Conservation (phyloP, 257 asterid species). For the Solanum sparsipilum region DNA sequence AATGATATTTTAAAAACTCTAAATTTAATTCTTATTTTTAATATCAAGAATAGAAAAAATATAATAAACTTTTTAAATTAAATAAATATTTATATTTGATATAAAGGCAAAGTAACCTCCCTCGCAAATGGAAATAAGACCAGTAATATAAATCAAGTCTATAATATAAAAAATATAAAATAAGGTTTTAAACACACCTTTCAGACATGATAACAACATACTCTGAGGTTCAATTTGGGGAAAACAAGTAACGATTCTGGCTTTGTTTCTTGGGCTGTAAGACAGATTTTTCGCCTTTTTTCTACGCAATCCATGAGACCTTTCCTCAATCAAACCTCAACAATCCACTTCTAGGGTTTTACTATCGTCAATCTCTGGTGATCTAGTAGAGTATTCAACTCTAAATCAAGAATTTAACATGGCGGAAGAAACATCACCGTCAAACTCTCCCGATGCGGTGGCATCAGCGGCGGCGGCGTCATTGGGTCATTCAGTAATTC, state of each 20-base stretch:
- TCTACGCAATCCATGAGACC: background rate
- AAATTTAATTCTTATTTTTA: too few species aligned
- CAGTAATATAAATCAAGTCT: too few species aligned
- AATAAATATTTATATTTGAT: too few species aligned
- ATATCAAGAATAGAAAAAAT: too few species aligned
- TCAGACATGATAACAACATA: background rate
- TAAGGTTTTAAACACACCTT: background rate
- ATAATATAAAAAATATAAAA: background rate
- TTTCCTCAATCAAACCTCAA: background rate
- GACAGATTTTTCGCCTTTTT: background rate
- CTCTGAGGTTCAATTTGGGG: background rate
- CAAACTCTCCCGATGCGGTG: conserved; percentile 9
- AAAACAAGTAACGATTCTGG: background rate
- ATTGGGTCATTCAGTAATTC: conserved; percentile 67
- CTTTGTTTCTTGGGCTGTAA: background rate
- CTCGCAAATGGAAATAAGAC: background rate
- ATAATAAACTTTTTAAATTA: too few species aligned
- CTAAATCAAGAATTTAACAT: conserved; percentile 11
- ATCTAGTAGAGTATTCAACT: background rate
- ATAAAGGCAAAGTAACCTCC: background rate
- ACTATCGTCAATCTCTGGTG: background rate
- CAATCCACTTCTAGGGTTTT: background rate
- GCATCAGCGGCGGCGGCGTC: conserved; percentile 20
- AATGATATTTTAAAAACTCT: too few species aligned
- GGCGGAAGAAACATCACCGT: conserved; percentile 49